A percentile compares a stretch with the other conserved stretches of the same genome.
phyloP scores from a whole-genome alignment of 768 basidiomycete genomes.

The Auricularia heimuer region DNA sequence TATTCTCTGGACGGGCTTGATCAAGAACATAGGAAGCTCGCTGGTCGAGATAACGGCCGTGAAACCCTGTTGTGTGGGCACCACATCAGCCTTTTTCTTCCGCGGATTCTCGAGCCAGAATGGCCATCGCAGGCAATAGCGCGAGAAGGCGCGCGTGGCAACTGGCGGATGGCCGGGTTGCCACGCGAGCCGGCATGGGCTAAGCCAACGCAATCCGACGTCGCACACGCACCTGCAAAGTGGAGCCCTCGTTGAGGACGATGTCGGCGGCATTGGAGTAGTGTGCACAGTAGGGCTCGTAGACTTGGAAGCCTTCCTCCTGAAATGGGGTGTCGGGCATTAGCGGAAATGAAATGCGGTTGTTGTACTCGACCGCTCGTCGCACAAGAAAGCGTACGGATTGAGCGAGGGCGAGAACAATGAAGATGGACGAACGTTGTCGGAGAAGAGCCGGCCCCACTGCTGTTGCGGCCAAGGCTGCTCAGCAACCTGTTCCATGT shows the following conservation, averaged over 20 bases:
- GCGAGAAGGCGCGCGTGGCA: not conserved
- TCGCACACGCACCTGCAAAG: slow-evolving; percentile 57
- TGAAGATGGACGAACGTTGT: slow-evolving; percentile 56
- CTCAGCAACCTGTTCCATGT: slow-evolving; percentile 77
- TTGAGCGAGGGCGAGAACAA: slow-evolving; percentile 27
- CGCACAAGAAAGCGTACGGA: slow-evolving; percentile 19
- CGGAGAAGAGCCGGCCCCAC: slow-evolving; percentile 79
- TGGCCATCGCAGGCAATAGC: not conserved
- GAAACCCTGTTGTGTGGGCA: not conserved
- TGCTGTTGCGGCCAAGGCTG: slow-evolving; percentile 73
- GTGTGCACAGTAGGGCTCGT: slow-evolving; percentile 96
- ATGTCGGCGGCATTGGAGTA: slow-evolving; percentile 81
- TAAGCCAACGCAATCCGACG: not conserved
- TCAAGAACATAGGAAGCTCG: slow-evolving; percentile 91
- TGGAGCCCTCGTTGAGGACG: slow-evolving; percentile 78
- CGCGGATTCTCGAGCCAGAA: not conserved
- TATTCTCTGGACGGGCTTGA: slow-evolving; percentile 96
- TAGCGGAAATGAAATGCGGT: not conserved
- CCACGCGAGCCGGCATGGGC: not conserved
- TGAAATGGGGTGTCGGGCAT: slow-evolving; percentile 27
- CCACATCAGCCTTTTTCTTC: not conserved
- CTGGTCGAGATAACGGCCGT: not conserved
- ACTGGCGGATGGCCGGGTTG: slow-evolving; percentile 2
- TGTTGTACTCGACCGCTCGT: not conserved
- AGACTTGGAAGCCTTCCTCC: slow-evolving; percentile 93